Evolutionary conservation across 148 eudicot genomes (phyloP), one percentile per base, ranked within the genome.

Genomic region (Rhododendron kiyosumense): DNA sequence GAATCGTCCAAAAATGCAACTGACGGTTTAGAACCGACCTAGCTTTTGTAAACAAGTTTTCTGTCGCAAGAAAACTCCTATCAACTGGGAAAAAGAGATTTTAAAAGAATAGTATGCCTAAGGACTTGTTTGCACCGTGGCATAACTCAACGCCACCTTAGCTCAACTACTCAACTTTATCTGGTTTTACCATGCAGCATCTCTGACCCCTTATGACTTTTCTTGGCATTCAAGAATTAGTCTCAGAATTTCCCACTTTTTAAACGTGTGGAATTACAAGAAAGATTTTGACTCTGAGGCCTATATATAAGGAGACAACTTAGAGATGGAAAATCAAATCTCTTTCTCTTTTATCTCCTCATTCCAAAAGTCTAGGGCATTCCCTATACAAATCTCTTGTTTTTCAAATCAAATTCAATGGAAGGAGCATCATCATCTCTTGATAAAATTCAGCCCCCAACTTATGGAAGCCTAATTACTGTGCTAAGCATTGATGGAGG

Each of bases 401-500:
- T 54, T 57, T 57, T 11, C 18, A 13, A 7, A 81, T 32, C n/a
- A 18, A 22, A 26, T 81, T n/a, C 22, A 41, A 82, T 59, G 74
- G 84, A 63, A 12, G 69, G 36, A 43, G 69, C 36, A 11, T 14
- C 74, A 45, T 61, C 49, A 11, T 65, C 7, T 5, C 14, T 57
- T 7, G 57, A 41, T 38, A 43, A 82, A 63, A 83, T 83, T 28
- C 85, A 83, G 57, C 59, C 78, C 54, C 85, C 85, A 74, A 49
- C 80, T 49, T 74, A 14, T 51, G 80, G 80, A 12, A 84, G 74
- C 20, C 86, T 84, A 22, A 74, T 84, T 59, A 74, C 85, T 17
- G 36, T 84, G 51, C 85, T 84, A 48, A 84, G 85, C 85, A 84
- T 84, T 26, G 94, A 90, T 84, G 92, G 94, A 12, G 94, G 94